phyloP scores from a whole-genome alignment of 2,329 filamentous ascomycete genomes.

The Proliferodiscus dingleyae region DNA sequence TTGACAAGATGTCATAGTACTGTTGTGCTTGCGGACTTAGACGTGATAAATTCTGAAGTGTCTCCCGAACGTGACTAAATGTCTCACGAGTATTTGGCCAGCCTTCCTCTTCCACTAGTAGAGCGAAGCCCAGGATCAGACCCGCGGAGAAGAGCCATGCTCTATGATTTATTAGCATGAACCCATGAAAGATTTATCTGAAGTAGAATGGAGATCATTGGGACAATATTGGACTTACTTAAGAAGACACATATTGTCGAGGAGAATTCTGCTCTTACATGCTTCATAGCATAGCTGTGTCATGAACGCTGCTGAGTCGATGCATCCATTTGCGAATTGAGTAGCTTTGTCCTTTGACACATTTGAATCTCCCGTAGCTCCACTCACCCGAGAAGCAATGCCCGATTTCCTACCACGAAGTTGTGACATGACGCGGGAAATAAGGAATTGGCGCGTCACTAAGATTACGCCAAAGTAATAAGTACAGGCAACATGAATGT shows the following conservation, averaged over 20 bases:
- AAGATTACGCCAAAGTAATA: conserved; percentile 18
- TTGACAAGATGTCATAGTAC: conserved; percentile 6
- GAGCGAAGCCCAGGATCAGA: conserved; percentile 6
- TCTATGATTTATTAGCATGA: neutral
- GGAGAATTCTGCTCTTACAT: neutral
- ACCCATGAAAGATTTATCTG: neutral
- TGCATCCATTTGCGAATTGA: neutral
- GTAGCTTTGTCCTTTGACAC: neutral
- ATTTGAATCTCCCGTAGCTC: too few relatives aligned
- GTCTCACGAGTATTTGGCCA: conserved; percentile 3
- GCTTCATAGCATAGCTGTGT: conserved; percentile 4
- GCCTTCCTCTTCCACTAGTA: conserved; percentile 2
- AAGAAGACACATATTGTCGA: conserved; percentile 8
- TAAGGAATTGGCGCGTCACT: conserved; percentile 14
- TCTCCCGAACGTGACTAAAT: neutral
- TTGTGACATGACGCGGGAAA: conserved; percentile 4
- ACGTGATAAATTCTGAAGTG: conserved; percentile 2
- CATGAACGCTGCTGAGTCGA: conserved; percentile 5
- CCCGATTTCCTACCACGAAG: neutral
- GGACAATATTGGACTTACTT: neutral
- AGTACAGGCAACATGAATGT: conserved; percentile 15
- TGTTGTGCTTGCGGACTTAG: conserved; percentile 7
- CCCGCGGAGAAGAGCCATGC: conserved; percentile 9
- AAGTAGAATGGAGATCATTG: neutral
- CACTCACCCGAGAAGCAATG: neutral